Percentiles rank a stretch among this genome's conserved stretches.
phyloP scores from a whole-genome alignment of 2,329 filamentous ascomycete species.

The Coniochaeta prunicola region DNA sequence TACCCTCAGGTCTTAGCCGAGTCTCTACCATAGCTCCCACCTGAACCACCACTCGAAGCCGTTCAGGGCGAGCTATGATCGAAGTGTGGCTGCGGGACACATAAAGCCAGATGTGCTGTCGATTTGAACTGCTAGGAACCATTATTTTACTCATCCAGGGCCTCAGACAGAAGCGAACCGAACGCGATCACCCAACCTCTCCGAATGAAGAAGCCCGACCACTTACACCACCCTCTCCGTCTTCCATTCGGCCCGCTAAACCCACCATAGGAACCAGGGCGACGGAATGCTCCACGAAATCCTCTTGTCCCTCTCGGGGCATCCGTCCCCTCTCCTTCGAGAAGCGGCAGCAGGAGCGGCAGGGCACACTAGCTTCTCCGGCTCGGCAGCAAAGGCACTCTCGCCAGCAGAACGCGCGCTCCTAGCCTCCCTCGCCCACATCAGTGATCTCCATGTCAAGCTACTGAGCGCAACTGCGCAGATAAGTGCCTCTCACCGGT shows the following conservation, averaged over 20 bases:
- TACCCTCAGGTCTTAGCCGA: too few relatives aligned
- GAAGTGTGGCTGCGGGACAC: not conserved
- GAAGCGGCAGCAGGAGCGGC: conserved; percentile 36
- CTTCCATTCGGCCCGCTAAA: not conserved
- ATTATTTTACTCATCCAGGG: conserved; percentile 40
- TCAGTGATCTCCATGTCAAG: conserved; percentile 71
- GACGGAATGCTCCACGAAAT: conserved; percentile 90
- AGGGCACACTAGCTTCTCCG: too few relatives aligned
- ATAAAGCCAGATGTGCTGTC: conserved; percentile 36
- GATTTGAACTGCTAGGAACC: conserved; percentile 44
- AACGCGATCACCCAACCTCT: conserved; percentile 8
- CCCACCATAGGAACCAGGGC: not conserved
- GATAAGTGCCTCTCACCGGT: conserved; percentile 65
- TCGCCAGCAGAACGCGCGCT: conserved; percentile 80
- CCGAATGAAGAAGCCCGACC: conserved; percentile 6
- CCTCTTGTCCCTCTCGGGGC: conserved; percentile 89
- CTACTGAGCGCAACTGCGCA: conserved; percentile 59
- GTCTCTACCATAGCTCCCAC: too few relatives aligned
- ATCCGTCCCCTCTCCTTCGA: conserved; percentile 81
- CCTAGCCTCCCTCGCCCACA: conserved; percentile 65
- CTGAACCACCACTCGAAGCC: too few relatives aligned
- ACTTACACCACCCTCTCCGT: conserved; percentile 2
- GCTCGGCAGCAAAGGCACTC: conserved; percentile 40
- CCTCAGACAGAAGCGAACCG: conserved; percentile 25
- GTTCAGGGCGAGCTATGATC: too few relatives aligned